Conservation (phyloP, 2,329 filamentous ascomycete species). For the Aureobasidium sp. region DNA sequence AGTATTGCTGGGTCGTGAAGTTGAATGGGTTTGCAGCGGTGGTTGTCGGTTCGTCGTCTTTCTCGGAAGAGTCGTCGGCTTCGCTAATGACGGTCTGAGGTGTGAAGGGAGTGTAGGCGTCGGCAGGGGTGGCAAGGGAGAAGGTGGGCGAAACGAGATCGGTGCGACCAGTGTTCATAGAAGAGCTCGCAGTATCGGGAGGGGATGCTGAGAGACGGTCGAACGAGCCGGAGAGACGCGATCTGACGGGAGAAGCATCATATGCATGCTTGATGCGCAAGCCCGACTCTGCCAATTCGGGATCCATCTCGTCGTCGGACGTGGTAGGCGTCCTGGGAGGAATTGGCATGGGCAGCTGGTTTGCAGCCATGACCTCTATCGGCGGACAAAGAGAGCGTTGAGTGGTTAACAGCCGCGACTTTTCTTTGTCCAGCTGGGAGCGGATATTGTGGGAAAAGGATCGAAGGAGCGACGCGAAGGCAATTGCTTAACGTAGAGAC, state of each 20-base stretch:
- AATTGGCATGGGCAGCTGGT: conserved; percentile 50
- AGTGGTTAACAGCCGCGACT: neutral
- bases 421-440: conserved; percentile 5
- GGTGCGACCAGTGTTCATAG: conserved; percentile 10
- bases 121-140: conserved; percentile 18
- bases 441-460: neutral
- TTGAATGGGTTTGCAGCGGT: conserved; percentile 70
- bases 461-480: conserved; percentile 6
- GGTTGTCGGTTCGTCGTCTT: conserved; percentile 20
- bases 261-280: conserved; percentile 22
- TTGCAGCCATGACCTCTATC: conserved; percentile 45
- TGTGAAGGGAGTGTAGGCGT: conserved; percentile 27
- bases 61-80: conserved; percentile 23
- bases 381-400: conserved; percentile 5
- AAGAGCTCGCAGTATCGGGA: conserved; percentile 6
- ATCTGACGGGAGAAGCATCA: conserved; percentile 13
- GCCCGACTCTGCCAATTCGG: conserved; percentile 17
- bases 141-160: conserved; percentile 19
- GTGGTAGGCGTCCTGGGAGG: conserved; percentile 60
- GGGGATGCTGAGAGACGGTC: conserved; percentile 14
- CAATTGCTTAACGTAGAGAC: neutral
- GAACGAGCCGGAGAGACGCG: conserved; percentile 13
- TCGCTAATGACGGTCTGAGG: conserved; percentile 29
- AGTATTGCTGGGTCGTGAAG: conserved; percentile 63
- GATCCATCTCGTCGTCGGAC: conserved; percentile 42